Evolutionary conservation across 495 filamentous ascomycete genomes (phyloP).

Genomic region (Aspergillus olivimuriae): DNA sequence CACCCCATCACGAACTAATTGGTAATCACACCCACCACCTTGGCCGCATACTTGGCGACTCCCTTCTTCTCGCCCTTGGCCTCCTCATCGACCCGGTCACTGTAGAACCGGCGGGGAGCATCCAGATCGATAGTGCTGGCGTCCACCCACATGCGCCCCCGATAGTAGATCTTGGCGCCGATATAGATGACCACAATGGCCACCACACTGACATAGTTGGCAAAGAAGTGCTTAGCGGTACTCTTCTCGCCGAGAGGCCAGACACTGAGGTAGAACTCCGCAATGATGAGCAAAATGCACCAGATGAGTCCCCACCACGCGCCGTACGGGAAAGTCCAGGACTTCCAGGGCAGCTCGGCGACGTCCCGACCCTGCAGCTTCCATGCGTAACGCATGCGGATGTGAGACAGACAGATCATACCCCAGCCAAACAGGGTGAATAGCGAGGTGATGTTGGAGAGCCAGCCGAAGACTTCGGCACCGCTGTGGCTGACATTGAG

Average conservation of each 20-base stretch:
- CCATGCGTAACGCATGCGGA: conserved; percentile 61
- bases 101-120: conserved; percentile 14
- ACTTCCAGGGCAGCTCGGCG: conserved; percentile 62
- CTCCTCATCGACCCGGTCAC: conserved; percentile 9
- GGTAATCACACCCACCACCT: conserved; percentile 1
- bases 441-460: conserved; percentile 48
- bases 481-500: conserved; percentile 44
- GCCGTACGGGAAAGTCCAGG: conserved; percentile 25
- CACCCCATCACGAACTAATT: neutral
- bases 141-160: conserved; percentile 27
- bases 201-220: conserved; percentile 20
- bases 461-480: conserved; percentile 52
- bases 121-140: conserved; percentile 24
- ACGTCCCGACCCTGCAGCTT: conserved; percentile 50
- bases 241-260: conserved; percentile 15
- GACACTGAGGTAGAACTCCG: conserved; percentile 23
- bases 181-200: conserved; percentile 20
- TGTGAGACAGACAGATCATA: conserved; percentile 48
- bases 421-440: conserved; percentile 53
- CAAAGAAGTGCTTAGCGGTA: conserved; percentile 22
- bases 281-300: conserved; percentile 20
- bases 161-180: conserved; percentile 15
- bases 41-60: neutral
- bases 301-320: conserved; percentile 20
- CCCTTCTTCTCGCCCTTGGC: conserved; percentile 6